Evolutionary conservation across 2,329 filamentous ascomycete genomes (phyloP), one percentile per base, ranked within the genome.

Genomic region (Fusarium buxicola): DNA sequence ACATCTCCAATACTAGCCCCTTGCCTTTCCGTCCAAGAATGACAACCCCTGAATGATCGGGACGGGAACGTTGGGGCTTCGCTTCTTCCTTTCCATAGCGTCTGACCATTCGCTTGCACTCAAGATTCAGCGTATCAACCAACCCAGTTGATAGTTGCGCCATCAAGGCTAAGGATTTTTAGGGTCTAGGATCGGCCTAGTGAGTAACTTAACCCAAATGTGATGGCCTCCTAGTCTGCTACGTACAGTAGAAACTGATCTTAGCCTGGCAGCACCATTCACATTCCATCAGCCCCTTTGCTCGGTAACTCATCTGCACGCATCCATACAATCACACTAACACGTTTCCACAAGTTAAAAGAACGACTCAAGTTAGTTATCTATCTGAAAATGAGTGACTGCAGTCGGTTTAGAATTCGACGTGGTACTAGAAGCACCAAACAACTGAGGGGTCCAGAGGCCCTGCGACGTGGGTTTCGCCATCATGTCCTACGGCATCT

Each of bases 311-410:
- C 18, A 32, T 43, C 28, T 45, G 15, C 35, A 28, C 38, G 21
- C 21, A 44, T 15, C 8, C 35, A 32, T 18, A 34, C 9, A 21
- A 4, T 30, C 25, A 45, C 31, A 10, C 34, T 32, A 8, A 8
- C 27, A 24, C 16, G n/a, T 21, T 21, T 21, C 8, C 21, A 24
- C 12, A 15, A 18, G 21, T 51, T 36, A 45, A 73, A 70, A 48
- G 69, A 73, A 60, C 49, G 69, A 62, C 65, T 69, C 18, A 40
- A 56, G 61, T 51, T 62, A 56, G 62, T 62, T 65, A 56, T 52
- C 51, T 55, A 60, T 57, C 41, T 66, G 35, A 66, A 69, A 72
- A 72, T 40, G 71, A 72, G 58, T 64, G 71, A 57, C 70, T 70
- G 48, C 34, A 58, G 69, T 69, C 54, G 51, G 69, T 46, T 48